Percentiles rank a stretch among this genome's conserved stretches.
phyloP scores from a whole-genome alignment of 805 yeast species.

The Saccharomycopsis oosterbeekiorum region DNA sequence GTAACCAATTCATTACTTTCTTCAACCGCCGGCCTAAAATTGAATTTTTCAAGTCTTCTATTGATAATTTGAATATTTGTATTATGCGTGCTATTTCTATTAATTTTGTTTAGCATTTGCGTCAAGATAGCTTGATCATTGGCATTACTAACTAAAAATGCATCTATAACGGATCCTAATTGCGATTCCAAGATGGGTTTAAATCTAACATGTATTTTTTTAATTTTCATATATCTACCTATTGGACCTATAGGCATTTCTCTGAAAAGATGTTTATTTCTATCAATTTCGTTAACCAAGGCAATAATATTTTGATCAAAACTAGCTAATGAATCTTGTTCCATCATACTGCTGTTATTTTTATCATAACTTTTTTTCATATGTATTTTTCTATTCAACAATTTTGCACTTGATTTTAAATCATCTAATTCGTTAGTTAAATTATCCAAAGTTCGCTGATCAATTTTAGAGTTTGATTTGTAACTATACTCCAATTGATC shows the following conservation, averaged over 20 bases:
- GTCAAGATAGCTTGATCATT: not conserved
- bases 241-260: slow-evolving; percentile 70
- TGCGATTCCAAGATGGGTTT: slow-evolving; percentile 47
- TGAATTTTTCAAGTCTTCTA: slow-evolving; percentile 48
- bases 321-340: not conserved
- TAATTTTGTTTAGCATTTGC: slow-evolving; percentile 29
- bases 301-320: not conserved
- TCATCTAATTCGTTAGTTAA: not conserved
- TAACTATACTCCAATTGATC: not conserved
- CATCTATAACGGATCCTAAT: slow-evolving; percentile 39
- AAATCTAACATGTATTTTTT: slow-evolving; percentile 47
- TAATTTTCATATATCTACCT: slow-evolving; percentile 52
- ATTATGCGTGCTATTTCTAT: slow-evolving; percentile 40
- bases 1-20: slow-evolving; percentile 33
- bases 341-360: not conserved
- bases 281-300: not conserved
- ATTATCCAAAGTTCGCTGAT: not conserved
- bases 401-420: not conserved
- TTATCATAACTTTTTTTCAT: not conserved
- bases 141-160: slow-evolving; percentile 46
- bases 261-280: slow-evolving; percentile 28
- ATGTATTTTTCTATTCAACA: not conserved
- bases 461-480: not conserved
- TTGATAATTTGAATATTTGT: slow-evolving; percentile 35
- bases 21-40: slow-evolving; percentile 26